Evolutionary conservation across 192 early-diverging fungal genomes (phyloP).

Genomic region (Nowakowskiella sp.): DNA sequence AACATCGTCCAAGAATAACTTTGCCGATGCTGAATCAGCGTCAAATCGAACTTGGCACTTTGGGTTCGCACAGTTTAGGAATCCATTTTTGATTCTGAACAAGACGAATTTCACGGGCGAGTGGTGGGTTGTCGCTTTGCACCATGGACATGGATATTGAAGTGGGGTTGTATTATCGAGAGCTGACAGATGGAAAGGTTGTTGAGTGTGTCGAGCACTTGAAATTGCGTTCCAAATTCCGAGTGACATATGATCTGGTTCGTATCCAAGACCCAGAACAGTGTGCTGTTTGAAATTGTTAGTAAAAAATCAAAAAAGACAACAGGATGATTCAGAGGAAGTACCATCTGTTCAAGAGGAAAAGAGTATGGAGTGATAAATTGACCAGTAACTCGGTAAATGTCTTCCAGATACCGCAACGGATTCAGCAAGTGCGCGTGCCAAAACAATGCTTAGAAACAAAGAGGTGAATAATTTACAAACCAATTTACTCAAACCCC

Average conservation of each 20-base stretch:
- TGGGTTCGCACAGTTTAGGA: slow-evolving; percentile 12
- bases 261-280: slow-evolving; percentile 26
- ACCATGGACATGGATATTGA: slow-evolving; percentile 29
- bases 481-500: too few species aligned
- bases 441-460: slow-evolving; percentile 46
- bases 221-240: slow-evolving; percentile 29
- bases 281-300: slow-evolving; percentile 20
- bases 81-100: slow-evolving; percentile 25
- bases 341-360: slow-evolving; percentile 37
- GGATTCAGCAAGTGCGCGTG: slow-evolving; percentile 51
- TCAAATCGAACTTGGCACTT: slow-evolving; percentile 11
- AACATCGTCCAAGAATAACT: slow-evolving; percentile 21
- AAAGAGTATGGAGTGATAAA: slow-evolving; percentile 31
- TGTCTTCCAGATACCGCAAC: slow-evolving; percentile 52
- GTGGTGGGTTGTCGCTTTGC: background rate
- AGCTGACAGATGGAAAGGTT: slow-evolving; percentile 25
- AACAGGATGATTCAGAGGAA: background rate
- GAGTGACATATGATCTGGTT: slow-evolving; percentile 24
- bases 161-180: slow-evolving; percentile 21
- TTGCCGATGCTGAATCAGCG: slow-evolving; percentile 15
- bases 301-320: background rate
- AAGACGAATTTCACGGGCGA: slow-evolving; percentile 17
- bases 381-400: slow-evolving; percentile 34
- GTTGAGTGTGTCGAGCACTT: slow-evolving; percentile 20
- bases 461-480: slow-evolving; percentile 8